A percentile compares a stretch with the other conserved stretches of the same genome.
phyloP scores from a whole-genome alignment of 148 eudicot genomes.

The Euryodendron excelsum region DNA sequence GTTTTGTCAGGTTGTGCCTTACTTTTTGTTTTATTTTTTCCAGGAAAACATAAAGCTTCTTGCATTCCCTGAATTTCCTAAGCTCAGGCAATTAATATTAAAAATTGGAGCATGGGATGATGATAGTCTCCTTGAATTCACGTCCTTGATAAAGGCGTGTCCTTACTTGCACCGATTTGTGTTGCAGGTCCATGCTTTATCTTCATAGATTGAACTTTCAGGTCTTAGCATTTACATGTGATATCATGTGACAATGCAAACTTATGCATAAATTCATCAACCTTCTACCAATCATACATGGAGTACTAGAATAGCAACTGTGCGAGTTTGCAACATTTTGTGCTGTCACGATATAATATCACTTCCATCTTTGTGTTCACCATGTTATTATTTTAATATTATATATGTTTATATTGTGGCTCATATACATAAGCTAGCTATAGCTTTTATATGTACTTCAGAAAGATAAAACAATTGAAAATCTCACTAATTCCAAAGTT shows the following conservation, averaged over 20 bases:
- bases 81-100: slow-evolving; percentile 23
- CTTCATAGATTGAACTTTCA: not conserved
- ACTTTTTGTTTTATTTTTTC: not conserved
- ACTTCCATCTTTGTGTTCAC: not conserved
- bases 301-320: too few species aligned
- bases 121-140: slow-evolving; percentile 30
- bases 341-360: too few species aligned
- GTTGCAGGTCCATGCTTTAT: slow-evolving; percentile 19
- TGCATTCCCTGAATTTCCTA: slow-evolving; percentile 21
- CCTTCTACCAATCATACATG: too few species aligned
- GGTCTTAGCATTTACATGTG: not conserved
- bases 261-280: too few species aligned
- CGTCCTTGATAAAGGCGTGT: slow-evolving; percentile 22
- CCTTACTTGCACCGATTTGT: slow-evolving; percentile 26
- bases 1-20: not conserved
- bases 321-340: too few species aligned
- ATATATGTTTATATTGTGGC: too few species aligned
- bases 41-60: slow-evolving; percentile 21
- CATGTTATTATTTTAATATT: too few species aligned
- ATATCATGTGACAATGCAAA: too few species aligned
- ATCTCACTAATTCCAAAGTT: too few species aligned
- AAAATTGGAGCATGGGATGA: slow-evolving; percentile 32
- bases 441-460: not conserved
- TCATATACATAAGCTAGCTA: not conserved
- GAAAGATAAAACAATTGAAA: too few species aligned